A percentile compares a stretch with the other conserved stretches of the same genome.
Evolutionary conservation across 192 early-diverging fungal species (phyloP).

Genomic region (Backusella luteola): DNA sequence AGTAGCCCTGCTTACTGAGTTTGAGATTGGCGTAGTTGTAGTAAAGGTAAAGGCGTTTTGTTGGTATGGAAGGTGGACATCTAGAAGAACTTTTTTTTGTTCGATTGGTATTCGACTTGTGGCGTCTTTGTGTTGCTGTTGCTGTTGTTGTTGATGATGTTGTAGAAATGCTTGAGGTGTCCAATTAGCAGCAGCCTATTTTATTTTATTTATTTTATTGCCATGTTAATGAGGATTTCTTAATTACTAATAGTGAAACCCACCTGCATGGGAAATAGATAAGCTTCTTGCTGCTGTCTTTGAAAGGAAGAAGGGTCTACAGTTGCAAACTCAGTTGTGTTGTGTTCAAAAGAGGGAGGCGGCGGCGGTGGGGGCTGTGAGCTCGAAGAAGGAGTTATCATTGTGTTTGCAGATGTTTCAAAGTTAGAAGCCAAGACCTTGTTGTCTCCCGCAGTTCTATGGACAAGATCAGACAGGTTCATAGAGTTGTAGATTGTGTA

Average conservation of each 20-base stretch:
- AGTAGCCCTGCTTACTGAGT: background rate
- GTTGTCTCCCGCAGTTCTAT: conserved; percentile 17
- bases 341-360: background rate
- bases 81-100: background rate
- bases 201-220: background rate
- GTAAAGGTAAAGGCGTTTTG: background rate
- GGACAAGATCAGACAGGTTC: conserved; percentile 31
- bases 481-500: conserved; percentile 4
- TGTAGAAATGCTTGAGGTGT: background rate
- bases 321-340: background rate
- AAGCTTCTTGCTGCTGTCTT: conserved; percentile 8
- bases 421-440: background rate
- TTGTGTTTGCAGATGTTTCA: background rate
- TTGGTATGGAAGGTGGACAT: background rate
- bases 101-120: background rate
- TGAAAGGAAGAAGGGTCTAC: background rate
- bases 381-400: conserved; percentile 5
- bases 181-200: background rate
- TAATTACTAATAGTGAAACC: background rate
- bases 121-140: background rate
- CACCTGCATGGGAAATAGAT: conserved; percentile 2
- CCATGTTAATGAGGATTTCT: background rate
- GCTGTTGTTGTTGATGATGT: background rate
- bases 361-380: background rate
- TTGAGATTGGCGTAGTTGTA: background rate